Percentiles rank a stretch among this genome's conserved stretches.
Conservation (phyloP, 345 rosid genomes). For the Orychophragmus violaceus region DNA sequence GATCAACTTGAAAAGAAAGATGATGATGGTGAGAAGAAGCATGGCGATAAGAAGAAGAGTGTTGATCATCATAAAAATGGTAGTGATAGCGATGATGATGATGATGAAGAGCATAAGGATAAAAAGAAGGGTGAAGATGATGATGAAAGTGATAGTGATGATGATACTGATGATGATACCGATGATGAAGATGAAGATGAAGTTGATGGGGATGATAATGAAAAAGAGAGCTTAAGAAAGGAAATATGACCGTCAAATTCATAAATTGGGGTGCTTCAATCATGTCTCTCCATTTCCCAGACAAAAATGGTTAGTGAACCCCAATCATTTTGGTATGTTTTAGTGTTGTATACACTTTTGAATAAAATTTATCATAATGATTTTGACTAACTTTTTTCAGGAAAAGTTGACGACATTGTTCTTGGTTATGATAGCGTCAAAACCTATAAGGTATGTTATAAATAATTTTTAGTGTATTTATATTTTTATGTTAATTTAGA, state of each 20-base stretch:
- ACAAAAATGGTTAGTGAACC: conserved; percentile 60
- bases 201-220: conserved; percentile 27
- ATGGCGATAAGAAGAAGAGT: not conserved
- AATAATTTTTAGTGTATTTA: not conserved
- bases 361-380: not conserved
- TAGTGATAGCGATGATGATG: not conserved
- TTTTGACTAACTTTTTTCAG: conserved; percentile 34
- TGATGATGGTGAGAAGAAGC: not conserved
- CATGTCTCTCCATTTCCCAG: conserved; percentile 64
- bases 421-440: conserved; percentile 69
- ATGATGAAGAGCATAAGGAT: not conserved
- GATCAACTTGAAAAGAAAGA: not conserved
- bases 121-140: conserved; percentile 9
- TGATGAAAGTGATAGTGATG: conserved; percentile 12
- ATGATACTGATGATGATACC: not conserved
- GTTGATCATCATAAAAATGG: not conserved
- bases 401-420: conserved; percentile 60
- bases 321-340: not conserved
- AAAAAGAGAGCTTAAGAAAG: conserved; percentile 57
- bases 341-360: too few relatives aligned
- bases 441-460: conserved; percentile 48
- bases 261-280: conserved; percentile 90
- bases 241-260: conserved; percentile 51
- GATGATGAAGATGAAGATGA: conserved; percentile 24
- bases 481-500: not conserved